phyloP scores from a whole-genome alignment of 2,329 filamentous ascomycete genomes.

The Phaeophleospora eucalypticola region DNA sequence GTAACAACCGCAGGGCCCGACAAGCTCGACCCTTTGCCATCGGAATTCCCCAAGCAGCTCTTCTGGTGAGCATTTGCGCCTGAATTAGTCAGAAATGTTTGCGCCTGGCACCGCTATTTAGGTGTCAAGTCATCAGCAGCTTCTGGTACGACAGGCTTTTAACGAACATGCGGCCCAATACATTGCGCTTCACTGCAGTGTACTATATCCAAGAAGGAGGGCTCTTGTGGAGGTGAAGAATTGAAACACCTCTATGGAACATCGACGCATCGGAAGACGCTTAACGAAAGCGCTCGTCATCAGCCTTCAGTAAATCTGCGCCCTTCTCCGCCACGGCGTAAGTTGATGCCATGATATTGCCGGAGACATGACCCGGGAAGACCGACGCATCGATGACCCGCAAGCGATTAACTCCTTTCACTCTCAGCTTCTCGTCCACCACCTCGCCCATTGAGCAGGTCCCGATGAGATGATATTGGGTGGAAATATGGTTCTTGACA shows the following conservation, averaged over 20 bases:
- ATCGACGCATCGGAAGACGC: neutral
- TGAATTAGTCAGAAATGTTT: too few species aligned
- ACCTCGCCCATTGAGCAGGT: constrained; percentile 36
- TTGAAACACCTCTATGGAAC: too few species aligned
- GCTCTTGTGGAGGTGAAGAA: too few species aligned
- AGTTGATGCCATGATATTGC: constrained; percentile 31
- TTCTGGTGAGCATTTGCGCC: constrained; percentile 22
- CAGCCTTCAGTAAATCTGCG: constrained; percentile 31
- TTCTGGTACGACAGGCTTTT: too few species aligned
- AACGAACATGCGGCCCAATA: too few species aligned
- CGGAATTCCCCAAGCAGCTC: constrained; percentile 19
- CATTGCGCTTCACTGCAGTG: too few species aligned
- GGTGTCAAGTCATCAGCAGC: too few species aligned
- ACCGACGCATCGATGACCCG: constrained; percentile 36
- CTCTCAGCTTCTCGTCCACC: constrained; percentile 28
- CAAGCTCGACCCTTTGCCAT: constrained; percentile 5
- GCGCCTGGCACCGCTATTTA: too few species aligned
- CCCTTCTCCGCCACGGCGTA: constrained; percentile 38
- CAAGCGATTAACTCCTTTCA: constrained; percentile 29
- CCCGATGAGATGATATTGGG: constrained; percentile 40
- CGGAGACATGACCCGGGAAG: constrained; percentile 31
- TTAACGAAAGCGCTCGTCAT: constrained; percentile 16
- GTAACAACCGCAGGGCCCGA: neutral
- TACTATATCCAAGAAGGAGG: too few species aligned
- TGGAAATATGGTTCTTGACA: constrained; percentile 29